Base-by-base conservation (phyloP, 345 rosid species). In the Cardamine chenopodiifolia region DNA sequence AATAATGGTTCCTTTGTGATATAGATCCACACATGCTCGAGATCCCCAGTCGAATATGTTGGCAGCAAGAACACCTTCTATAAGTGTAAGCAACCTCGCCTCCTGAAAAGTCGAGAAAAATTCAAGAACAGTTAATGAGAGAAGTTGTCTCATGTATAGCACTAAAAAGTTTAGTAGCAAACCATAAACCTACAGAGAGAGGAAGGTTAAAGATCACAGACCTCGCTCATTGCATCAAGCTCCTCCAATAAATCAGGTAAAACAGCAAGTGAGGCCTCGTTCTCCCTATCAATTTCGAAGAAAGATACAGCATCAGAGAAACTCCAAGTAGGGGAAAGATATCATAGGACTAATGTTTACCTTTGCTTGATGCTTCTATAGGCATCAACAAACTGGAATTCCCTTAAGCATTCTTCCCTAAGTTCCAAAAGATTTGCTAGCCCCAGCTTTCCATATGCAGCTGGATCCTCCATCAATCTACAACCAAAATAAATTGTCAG, bases 11-110 rank as follows among this genome's bases (percentile, higher is more conserved):
- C 99, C 99, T 73, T 95, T 90, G 72, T 90, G 99, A 80, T 95
- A 95, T 63, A 95, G 92, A 68, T 95, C 99, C 80, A 95, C 99
- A 80, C 99, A 95, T 28, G 99, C 97, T 58, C 96, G 90, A 67
- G 98, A 92, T 72, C 99, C 99, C 99, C 99, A 95, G 81, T 95
- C 99, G 67, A 95, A 95, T 82, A 95, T 95, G 66, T 95, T 95
- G 65, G 99, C 99, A 74, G 99, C 99, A 57, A 95, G 88, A 79
- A 90, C 99, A 61, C 99, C 99, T 79, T 90, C 98, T 42, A 95
- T 89, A 40, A 95, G 86, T 49, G 87, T 87, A 70, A 92, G 96
- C 86, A 92, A 81, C 82, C 98, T 87, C 25, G 89, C 73, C 83
- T 95, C 99, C 99, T 95, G 88, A 66, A 77, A 78, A 67, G 40